A percentile compares a stretch with the other conserved stretches of the same genome.
phyloP scores from a whole-genome alignment of 2,329 filamentous ascomycete species.

The Pestalotiopsis fici region DNA sequence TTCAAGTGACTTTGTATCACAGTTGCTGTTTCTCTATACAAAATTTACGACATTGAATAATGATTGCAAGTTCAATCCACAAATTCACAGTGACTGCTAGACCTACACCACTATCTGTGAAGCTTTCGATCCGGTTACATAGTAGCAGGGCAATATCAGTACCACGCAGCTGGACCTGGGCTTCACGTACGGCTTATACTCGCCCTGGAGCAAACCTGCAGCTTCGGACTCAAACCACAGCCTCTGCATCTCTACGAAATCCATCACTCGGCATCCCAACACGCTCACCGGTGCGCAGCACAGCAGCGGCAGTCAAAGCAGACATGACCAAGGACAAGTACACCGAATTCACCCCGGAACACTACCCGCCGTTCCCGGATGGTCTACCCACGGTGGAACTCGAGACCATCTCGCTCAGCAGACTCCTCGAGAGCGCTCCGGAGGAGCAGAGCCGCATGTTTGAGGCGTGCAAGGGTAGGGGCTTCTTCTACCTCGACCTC shows the following conservation, averaged over 20 bases:
- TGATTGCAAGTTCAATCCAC: background rate
- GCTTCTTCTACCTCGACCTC: constrained; percentile 33
- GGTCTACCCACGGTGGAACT: constrained; percentile 26
- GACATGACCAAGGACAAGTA: constrained; percentile 4
- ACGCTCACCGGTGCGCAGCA: background rate
- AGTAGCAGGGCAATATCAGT: background rate
- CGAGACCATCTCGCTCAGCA: constrained; percentile 27
- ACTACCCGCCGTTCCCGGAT: constrained; percentile 26
- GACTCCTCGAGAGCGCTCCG: constrained; percentile 20
- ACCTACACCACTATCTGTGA: background rate
- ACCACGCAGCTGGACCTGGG: background rate
- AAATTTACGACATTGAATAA: background rate
- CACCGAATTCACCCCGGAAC: constrained; percentile 18
- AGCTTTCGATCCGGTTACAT: background rate
- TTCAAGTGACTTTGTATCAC: background rate
- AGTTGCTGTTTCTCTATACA: background rate
- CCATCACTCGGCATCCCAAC: background rate
- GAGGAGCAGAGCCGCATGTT: constrained; percentile 25
- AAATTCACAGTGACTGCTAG: background rate
- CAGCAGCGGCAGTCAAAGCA: background rate
- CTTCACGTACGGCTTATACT: background rate
- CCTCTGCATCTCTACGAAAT: background rate
- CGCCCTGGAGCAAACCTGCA: background rate
- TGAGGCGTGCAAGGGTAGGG: constrained; percentile 24
- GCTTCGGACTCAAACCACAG: background rate